A percentile compares a stretch with the other conserved stretches of the same genome.
These are phyloP conservation scores for Clitoria ternatea DNA, from an alignment of 306 rosid genomes.

Conservation along the genomic window DNA sequence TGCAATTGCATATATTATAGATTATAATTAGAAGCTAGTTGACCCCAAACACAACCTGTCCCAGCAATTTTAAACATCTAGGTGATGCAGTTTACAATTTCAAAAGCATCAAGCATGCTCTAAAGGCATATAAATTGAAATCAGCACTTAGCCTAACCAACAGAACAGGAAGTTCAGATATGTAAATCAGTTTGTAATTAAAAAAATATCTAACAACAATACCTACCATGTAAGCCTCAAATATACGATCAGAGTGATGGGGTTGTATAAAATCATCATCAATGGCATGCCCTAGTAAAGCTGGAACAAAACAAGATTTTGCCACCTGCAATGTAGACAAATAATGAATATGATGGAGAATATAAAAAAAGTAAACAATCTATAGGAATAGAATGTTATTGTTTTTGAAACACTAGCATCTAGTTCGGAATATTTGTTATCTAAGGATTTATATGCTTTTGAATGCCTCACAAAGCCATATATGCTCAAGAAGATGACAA, in stretches of 20 bases:
- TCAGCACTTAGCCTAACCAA: not conserved
- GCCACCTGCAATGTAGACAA: constrained; percentile 66
- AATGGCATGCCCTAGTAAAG: constrained; percentile 83
- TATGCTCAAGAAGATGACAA: not conserved
- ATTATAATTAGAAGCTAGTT: not conserved
- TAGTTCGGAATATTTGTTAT: not conserved
- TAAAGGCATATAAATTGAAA: constrained; percentile 1
- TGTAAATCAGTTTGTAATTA: not conserved
- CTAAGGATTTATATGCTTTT: not conserved
- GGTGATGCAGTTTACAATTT: constrained; percentile 11
- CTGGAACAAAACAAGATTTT: constrained; percentile 89
- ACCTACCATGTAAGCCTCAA: constrained; percentile 82
- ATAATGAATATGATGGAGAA: constrained; percentile 8
- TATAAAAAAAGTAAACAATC: not conserved
- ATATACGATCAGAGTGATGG: constrained; percentile 89
- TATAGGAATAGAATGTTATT: not conserved
- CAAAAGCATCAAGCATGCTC: constrained; percentile 10
- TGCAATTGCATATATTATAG: not conserved
- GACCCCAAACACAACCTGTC: not conserved
- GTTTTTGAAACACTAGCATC: not conserved
- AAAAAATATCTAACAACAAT: too few species aligned
- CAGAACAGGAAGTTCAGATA: not conserved
- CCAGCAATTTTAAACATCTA: not conserved
- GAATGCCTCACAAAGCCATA: not conserved
- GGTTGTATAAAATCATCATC: constrained; percentile 96